A percentile compares a stretch with the other conserved stretches of the same genome.
Conservation (phyloP, 768 basidiomycete genomes). For the Hygrophoropsis aurantiaca region DNA sequence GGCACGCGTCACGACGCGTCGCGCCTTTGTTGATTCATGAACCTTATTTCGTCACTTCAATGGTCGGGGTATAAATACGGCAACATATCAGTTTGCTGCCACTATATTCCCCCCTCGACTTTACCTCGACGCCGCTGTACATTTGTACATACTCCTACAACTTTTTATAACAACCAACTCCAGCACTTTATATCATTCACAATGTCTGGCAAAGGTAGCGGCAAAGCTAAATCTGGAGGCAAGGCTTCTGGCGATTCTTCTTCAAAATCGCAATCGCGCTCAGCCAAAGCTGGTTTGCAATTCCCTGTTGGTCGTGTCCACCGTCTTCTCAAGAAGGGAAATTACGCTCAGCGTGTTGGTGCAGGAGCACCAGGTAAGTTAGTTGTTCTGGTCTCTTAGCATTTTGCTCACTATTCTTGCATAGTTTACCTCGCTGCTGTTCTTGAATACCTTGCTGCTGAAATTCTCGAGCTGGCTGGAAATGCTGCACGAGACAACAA, state of each 20-base stretch:
- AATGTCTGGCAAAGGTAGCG: slow-evolving; percentile 41
- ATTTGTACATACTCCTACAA: not conserved
- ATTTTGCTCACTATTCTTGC: not conserved
- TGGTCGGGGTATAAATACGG: slow-evolving; percentile 28
- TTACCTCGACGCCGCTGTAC: slow-evolving; percentile 2
- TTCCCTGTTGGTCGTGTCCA: slow-evolving; percentile 64
- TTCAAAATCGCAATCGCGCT: slow-evolving; percentile 36
- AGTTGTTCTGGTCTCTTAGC: not conserved
- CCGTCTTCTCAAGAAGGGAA: slow-evolving; percentile 57
- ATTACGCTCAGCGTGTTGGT: slow-evolving; percentile 59
- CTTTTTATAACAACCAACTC: not conserved
- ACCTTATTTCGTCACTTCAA: slow-evolving; percentile 29
- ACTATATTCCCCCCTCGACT: slow-evolving; percentile 8
- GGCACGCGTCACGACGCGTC: slow-evolving; percentile 29
- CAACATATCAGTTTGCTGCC: slow-evolving; percentile 2
- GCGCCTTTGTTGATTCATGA: slow-evolving; percentile 37
- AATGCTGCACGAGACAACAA: slow-evolving; percentile 56
- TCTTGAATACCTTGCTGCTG: slow-evolving; percentile 61
- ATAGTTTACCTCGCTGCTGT: slow-evolving; percentile 62
- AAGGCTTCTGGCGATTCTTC: slow-evolving; percentile 43
- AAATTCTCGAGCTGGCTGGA: slow-evolving; percentile 63
- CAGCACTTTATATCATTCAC: slow-evolving; percentile 7
- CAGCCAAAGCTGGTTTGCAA: slow-evolving; percentile 41
- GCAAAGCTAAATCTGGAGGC: slow-evolving; percentile 70
- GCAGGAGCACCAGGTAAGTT: slow-evolving; percentile 47